Percentiles rank a stretch among this genome's conserved stretches.
These are phyloP conservation scores for Penicillium flavigenum DNA, from an alignment of 495 filamentous ascomycete genomes.

Conservation along the genomic window DNA sequence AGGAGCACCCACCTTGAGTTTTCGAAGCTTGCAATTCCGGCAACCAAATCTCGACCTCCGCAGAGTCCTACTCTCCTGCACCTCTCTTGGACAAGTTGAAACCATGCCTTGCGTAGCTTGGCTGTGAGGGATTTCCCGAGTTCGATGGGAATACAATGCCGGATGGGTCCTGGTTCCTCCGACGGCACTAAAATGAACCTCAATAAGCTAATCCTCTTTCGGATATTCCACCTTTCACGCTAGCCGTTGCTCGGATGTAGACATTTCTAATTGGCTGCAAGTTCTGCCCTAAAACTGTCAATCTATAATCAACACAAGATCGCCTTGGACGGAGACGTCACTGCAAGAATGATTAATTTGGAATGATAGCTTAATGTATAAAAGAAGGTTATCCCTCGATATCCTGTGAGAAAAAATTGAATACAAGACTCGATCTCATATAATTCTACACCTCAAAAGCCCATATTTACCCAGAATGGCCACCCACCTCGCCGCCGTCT, in stretches of 20 bases:
- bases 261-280: neutral
- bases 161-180: neutral
- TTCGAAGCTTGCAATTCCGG: slow-evolving; percentile 25
- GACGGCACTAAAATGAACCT: neutral
- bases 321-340: neutral
- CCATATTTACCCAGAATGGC: slow-evolving; percentile 24
- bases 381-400: slow-evolving; percentile 14
- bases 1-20: slow-evolving; percentile 41
- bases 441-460: neutral
- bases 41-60: neutral
- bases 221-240: neutral
- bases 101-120: neutral
- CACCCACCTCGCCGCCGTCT: slow-evolving; percentile 46
- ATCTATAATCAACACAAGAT: neutral
- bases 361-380: slow-evolving; percentile 32
- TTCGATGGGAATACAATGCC: neutral
- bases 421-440: neutral
- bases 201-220: neutral
- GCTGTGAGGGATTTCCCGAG: neutral
- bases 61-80: neutral
- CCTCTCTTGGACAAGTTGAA: neutral
- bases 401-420: neutral
- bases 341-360: slow-evolving; percentile 27
- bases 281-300: neutral
- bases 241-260: neutral